These are phyloP conservation scores for Amaranthus hypochondriacus DNA, from an alignment of 148 eudicot species.

Conservation along the genomic window DNA sequence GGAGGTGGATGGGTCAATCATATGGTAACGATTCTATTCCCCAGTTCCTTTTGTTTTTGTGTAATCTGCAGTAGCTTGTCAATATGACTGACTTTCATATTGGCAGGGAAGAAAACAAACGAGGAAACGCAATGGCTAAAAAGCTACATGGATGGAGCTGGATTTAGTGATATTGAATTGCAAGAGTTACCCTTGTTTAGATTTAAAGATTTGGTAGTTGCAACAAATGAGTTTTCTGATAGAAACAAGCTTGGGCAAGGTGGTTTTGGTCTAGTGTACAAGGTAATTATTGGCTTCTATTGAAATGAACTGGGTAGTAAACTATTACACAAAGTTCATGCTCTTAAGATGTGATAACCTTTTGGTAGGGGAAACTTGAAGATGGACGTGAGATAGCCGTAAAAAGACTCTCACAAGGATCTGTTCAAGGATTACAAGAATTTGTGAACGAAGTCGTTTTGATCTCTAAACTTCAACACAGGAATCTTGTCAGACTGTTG, in stretches of 20 bases:
- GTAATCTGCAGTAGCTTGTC: neutral
- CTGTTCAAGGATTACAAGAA: conserved; percentile 36
- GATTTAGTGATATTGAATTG: conserved; percentile 5
- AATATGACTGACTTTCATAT: neutral
- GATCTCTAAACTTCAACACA: conserved; percentile 41
- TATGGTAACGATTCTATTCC: conserved; percentile 16
- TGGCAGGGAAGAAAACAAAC: neutral
- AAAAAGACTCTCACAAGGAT: conserved; percentile 35
- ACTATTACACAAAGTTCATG: conserved; percentile 18
- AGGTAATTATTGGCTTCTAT: conserved; percentile 21
- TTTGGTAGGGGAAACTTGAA: conserved; percentile 28
- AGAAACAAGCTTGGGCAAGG: conserved; percentile 47
- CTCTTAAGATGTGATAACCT: neutral
- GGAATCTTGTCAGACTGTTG: conserved; percentile 37
- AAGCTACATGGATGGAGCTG: neutral
- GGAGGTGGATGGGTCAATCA: conserved; percentile 12
- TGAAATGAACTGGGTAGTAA: neutral
- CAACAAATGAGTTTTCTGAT: conserved; percentile 35
- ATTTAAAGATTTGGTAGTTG: conserved; percentile 33
- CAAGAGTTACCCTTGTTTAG: conserved; percentile 37
- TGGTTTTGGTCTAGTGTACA: conserved; percentile 51
- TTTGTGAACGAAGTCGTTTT: conserved; percentile 38
- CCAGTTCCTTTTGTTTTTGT: neutral
- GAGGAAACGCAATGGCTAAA: neutral
- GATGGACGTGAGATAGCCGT: conserved; percentile 35